Evolutionary conservation across 305 asterid genomes (phyloP).

Genomic region (Fraxinus sp.): DNA sequence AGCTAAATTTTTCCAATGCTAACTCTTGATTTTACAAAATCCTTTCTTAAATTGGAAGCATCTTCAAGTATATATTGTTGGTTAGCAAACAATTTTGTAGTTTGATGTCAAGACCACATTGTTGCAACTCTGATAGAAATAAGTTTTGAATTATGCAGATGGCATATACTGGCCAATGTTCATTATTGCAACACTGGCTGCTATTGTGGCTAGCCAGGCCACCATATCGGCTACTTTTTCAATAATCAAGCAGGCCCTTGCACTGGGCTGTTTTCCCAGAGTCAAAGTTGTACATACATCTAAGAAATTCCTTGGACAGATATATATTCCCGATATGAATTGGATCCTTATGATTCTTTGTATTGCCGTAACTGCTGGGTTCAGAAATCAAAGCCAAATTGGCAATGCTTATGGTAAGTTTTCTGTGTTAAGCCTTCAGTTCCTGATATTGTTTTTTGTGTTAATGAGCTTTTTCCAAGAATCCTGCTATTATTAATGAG

Average conservation of each 20-base stretch:
- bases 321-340: constrained; percentile 89
- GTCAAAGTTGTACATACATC: constrained; percentile 98
- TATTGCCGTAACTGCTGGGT: constrained; percentile 95
- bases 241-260: constrained; percentile 90
- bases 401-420: constrained; percentile 92
- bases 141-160: constrained; percentile 43
- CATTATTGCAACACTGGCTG: constrained; percentile 87
- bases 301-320: constrained; percentile 86
- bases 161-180: constrained; percentile 91
- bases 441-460: not conserved
- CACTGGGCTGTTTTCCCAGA: constrained; percentile 93
- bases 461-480: not conserved
- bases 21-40: not conserved
- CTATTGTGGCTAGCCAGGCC: constrained; percentile 96
- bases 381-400: constrained; percentile 89
- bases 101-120: not conserved
- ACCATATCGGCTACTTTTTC: constrained; percentile 91
- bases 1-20: not conserved
- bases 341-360: constrained; percentile 97
- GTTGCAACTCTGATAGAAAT: not conserved
- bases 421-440: not conserved
- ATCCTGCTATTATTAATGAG: not conserved
- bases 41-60: not conserved
- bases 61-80: not conserved
- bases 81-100: not conserved